Evolutionary conservation across 2,329 filamentous ascomycete species (phyloP), one percentile per base, ranked within the genome.

Genomic region (Gaeumannomyces sp.): DNA sequence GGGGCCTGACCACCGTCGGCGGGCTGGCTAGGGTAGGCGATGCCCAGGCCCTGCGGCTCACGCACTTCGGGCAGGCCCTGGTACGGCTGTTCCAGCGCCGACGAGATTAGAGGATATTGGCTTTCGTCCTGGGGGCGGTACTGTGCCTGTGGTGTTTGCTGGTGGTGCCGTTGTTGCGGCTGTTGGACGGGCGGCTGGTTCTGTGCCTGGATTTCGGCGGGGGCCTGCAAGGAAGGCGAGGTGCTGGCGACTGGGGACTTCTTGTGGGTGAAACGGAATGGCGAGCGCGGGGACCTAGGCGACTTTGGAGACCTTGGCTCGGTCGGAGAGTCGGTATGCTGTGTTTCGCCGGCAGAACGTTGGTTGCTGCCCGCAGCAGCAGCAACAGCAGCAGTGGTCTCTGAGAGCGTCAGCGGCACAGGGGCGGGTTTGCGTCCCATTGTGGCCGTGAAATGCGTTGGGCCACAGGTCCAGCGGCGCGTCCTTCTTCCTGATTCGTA

Each of bases 361-460:
- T 73, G 72, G 66, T 74, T 72, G 69, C 75, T 74, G 69, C 72
- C 68, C 70, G 57, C 56, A 31, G 61, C 50, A 31, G 61, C 50
- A 62, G 61, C 45, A 45, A 29, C 60, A 62, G 71, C 69, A 68
- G 71, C 74, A 69, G 75, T 70, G 68, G 71, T 67, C 65, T 78
- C 78, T 71, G 78, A 77, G 75, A 86, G 78, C 73, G 80, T 76
- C 76, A 86, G 80, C 76, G 84, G 83, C 78, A 85, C 80, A 69
- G 83, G 84, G 76, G 80, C 82, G 72, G 81, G 76, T 76, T 85
- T 86, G 74, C 83, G 84, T 77, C 79, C 83, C 83, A 86, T 86
- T 69, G 66, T 76, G 68, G 60, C 60, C 56, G 27, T 65, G 56
- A 35, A 29, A 28, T 59, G 57, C 60, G 28, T 31, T 35, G n/a